These are phyloP conservation scores for Microdochium bolleyi DNA, from an alignment of 2,329 filamentous ascomycete species.

Conservation along the genomic window DNA sequence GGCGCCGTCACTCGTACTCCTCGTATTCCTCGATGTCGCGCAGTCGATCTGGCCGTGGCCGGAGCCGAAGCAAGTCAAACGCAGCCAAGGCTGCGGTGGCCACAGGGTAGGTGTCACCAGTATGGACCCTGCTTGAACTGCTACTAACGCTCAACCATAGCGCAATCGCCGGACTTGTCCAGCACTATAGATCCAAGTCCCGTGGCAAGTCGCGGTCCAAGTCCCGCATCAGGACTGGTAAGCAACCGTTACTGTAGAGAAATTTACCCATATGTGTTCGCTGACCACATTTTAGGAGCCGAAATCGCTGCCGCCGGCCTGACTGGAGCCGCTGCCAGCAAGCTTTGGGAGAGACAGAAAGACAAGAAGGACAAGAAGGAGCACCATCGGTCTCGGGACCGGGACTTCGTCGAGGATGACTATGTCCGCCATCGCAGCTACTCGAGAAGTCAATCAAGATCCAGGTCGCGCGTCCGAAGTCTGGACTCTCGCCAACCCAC, in stretches of 20 bases:
- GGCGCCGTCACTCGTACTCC: slow-evolving; percentile 33
- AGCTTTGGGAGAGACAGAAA: slow-evolving; percentile 52
- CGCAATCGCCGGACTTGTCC: slow-evolving; percentile 48
- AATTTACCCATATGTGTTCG: not conserved
- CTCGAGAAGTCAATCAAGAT: slow-evolving; percentile 26
- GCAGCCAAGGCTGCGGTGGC: slow-evolving; percentile 50
- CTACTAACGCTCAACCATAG: slow-evolving; percentile 17
- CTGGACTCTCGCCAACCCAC: slow-evolving; percentile 35
- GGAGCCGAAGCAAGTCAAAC: slow-evolving; percentile 27
- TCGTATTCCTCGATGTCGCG: slow-evolving; percentile 36
- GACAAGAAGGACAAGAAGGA: slow-evolving; percentile 46
- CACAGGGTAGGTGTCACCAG: slow-evolving; percentile 28
- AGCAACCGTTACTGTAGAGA: slow-evolving; percentile 3
- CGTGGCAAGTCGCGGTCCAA: slow-evolving; percentile 31
- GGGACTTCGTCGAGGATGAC: slow-evolving; percentile 22
- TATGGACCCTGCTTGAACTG: not conserved
- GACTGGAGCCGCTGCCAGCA: slow-evolving; percentile 51
- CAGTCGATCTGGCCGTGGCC: slow-evolving; percentile 28
- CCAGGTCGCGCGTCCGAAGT: slow-evolving; percentile 25
- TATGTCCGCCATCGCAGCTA: slow-evolving; percentile 33
- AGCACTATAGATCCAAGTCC: slow-evolving; percentile 47
- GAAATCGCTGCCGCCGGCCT: slow-evolving; percentile 54
- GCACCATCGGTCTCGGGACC: slow-evolving; percentile 17
- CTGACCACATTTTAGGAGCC: slow-evolving; percentile 23
- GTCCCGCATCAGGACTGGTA: slow-evolving; percentile 33